phyloP scores from a whole-genome alignment of 192 early-diverging fungal genomes.

The Linderina pennispora region DNA sequence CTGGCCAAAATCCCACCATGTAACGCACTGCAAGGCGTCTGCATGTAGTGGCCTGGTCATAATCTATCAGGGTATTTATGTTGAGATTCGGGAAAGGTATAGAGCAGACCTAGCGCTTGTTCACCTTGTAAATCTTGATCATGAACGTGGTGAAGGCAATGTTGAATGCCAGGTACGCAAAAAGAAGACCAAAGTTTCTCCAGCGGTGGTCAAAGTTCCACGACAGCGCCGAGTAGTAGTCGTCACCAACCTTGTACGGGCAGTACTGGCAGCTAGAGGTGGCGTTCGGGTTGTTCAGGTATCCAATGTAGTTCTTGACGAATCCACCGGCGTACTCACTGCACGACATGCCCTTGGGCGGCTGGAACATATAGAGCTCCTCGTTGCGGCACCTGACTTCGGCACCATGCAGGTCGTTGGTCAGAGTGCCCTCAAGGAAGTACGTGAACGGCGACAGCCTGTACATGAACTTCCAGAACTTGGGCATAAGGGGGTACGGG shows the following conservation, averaged over 20 bases:
- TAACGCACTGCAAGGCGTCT: too few species aligned
- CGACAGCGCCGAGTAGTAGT: slow-evolving; percentile 31
- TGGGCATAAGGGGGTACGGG: slow-evolving; percentile 49
- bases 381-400: slow-evolving; percentile 36
- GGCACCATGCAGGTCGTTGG: slow-evolving; percentile 50
- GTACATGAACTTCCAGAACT: slow-evolving; percentile 67
- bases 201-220: slow-evolving; percentile 55
- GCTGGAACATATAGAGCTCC: slow-evolving; percentile 44
- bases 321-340: slow-evolving; percentile 45
- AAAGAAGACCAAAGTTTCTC: slow-evolving; percentile 59
- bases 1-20: too few species aligned
- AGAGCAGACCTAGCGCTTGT: slow-evolving; percentile 23
- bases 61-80: too few species aligned
- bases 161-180: slow-evolving; percentile 53
- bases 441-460: slow-evolving; percentile 57
- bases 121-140: slow-evolving; percentile 35
- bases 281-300: slow-evolving; percentile 35
- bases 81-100: too few species aligned
- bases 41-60: too few species aligned
- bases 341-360: slow-evolving; percentile 47
- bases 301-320: slow-evolving; percentile 28
- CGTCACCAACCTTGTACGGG: slow-evolving; percentile 37
- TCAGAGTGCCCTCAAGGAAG: slow-evolving; percentile 54
- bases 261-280: slow-evolving; percentile 49
- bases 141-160: slow-evolving; percentile 23